phyloP scores from a whole-genome alignment of 2,329 filamentous ascomycete species.

The Davidsoniella neocaledoniae region DNA sequence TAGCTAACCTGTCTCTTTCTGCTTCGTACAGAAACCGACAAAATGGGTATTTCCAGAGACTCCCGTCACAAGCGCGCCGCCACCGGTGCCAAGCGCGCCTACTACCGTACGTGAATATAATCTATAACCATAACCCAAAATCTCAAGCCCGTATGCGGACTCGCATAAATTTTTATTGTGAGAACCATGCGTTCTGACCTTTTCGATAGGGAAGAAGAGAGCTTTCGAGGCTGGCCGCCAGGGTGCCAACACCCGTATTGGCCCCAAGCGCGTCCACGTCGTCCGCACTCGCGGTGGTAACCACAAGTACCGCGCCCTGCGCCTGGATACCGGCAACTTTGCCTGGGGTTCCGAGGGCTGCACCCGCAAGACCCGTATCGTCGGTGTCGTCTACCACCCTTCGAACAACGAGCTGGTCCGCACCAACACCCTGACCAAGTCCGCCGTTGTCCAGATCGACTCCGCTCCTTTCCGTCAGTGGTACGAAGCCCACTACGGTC shows the following conservation, averaged over 20 bases:
- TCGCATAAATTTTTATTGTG: slow-evolving; percentile 16
- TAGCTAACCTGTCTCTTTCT: slow-evolving; percentile 15
- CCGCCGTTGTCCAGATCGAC: slow-evolving; percentile 96
- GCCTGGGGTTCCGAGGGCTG: slow-evolving; percentile 96
- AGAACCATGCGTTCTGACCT: slow-evolving; percentile 58
- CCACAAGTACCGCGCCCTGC: slow-evolving; percentile 98
- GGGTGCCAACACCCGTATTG: slow-evolving; percentile 98
- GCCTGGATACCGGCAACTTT: slow-evolving; percentile 98
- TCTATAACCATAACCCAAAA: slow-evolving; percentile 20
- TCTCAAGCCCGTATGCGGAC: slow-evolving; percentile 51
- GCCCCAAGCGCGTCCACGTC: slow-evolving; percentile 87
- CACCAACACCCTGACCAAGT: slow-evolving; percentile 99
- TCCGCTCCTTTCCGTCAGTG: slow-evolving; percentile 98
- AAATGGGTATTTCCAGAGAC: slow-evolving; percentile 99
- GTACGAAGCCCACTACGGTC: slow-evolving; percentile 99
- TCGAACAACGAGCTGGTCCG: slow-evolving; percentile 99
- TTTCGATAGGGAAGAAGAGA: slow-evolving; percentile 71
- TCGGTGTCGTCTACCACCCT: slow-evolving; percentile 95
- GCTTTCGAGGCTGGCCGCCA: slow-evolving; percentile 99
- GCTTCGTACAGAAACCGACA: slow-evolving; percentile 47
- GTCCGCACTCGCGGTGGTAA: slow-evolving; percentile 96
- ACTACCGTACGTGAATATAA: slow-evolving; percentile 54
- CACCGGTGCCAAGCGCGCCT: slow-evolving; percentile 92
- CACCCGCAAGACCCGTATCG: slow-evolving; percentile 98
- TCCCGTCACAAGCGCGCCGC: slow-evolving; percentile 99